Percentiles rank a stretch among this genome's conserved stretches.
Evolutionary conservation across 129 eudicot species (phyloP).

Genomic region (Glebionis coronaria): DNA sequence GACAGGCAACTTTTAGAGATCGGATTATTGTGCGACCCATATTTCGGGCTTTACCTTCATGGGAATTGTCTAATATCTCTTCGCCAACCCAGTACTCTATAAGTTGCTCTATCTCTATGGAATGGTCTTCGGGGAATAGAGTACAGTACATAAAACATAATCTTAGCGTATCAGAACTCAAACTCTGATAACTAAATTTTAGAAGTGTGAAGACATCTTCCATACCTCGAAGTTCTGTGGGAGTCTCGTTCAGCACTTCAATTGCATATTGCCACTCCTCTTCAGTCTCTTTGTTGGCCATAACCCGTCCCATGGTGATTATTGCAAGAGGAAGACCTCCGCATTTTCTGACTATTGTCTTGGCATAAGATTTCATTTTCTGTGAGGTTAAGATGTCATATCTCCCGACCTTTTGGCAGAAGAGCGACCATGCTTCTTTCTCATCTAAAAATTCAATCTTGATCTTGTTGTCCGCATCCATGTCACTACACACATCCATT

Average conservation of each 20-base stretch:
- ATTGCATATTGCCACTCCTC: slow-evolving; percentile 36
- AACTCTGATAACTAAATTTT: slow-evolving; percentile 36
- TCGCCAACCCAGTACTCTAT: slow-evolving; percentile 37
- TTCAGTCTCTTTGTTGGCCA: slow-evolving; percentile 31
- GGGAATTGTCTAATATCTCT: slow-evolving; percentile 14
- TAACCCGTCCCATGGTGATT: slow-evolving; percentile 42
- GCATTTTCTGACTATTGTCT: slow-evolving; percentile 30
- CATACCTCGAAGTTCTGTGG: slow-evolving; percentile 38
- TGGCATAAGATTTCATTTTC: slow-evolving; percentile 12
- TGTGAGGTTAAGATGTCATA: slow-evolving; percentile 16
- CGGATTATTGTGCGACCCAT: slow-evolving; percentile 36
- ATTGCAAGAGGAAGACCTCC: slow-evolving; percentile 52
- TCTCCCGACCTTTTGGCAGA: slow-evolving; percentile 26
- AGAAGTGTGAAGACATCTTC: slow-evolving; percentile 34
- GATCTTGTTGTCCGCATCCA: slow-evolving; percentile 37
- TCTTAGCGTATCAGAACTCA: slow-evolving; percentile 20
- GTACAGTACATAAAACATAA: slow-evolving; percentile 31
- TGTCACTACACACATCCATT: slow-evolving; percentile 37
- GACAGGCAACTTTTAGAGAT: slow-evolving; percentile 29
- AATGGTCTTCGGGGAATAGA: slow-evolving; percentile 27
- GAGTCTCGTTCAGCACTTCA: slow-evolving; percentile 29
- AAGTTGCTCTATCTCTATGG: slow-evolving; percentile 34
- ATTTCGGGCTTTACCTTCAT: slow-evolving; percentile 21
- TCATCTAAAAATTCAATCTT: slow-evolving; percentile 29
- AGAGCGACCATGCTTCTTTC: slow-evolving; percentile 26